Conservation (phyloP, 225 moss, liverwort and hornwort species). For the Marchantia paleacea region DNA sequence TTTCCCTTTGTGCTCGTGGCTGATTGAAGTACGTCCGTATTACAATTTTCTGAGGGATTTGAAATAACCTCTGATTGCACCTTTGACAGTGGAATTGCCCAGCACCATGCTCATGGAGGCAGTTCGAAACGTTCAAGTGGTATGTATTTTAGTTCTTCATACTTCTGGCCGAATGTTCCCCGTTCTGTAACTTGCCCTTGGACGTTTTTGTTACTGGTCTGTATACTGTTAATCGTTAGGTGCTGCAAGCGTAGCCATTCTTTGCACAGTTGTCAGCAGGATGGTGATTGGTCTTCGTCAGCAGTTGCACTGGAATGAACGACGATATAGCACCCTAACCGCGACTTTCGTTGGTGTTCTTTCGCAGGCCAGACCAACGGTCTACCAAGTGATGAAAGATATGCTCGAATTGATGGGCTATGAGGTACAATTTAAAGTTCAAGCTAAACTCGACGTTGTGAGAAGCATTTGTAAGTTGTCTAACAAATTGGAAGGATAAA, state of each 20-base stretch:
- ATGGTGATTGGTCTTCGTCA: background rate
- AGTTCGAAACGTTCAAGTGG: slow-evolving; percentile 75
- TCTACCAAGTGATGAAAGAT: slow-evolving; percentile 91
- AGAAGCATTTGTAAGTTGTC: background rate
- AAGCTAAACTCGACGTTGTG: background rate
- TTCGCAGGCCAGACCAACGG: slow-evolving; percentile 66
- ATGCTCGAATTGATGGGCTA: slow-evolving; percentile 89
- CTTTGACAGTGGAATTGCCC: slow-evolving; percentile 64
- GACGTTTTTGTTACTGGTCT: background rate
- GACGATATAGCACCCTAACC: background rate
- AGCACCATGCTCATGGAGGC: slow-evolving; percentile 93
- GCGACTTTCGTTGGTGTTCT: background rate
- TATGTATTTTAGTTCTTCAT: slow-evolving; percentile 26
- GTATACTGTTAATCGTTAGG: background rate
- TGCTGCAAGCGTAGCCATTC: background rate
- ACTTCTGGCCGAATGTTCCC: too few relatives aligned
- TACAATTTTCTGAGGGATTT: background rate
- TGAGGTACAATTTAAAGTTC: slow-evolving; percentile 28
- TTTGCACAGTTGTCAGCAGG: background rate
- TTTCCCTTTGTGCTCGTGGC: background rate
- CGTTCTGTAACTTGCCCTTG: background rate
- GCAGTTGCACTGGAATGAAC: background rate
- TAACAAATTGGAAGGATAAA: background rate
- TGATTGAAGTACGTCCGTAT: background rate
- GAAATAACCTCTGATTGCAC: background rate